Percentiles rank a stretch among this genome's conserved stretches.
Evolutionary conservation across 1,284 basidiomycete species (phyloP).

Genomic region (Inonotus hispidus): DNA sequence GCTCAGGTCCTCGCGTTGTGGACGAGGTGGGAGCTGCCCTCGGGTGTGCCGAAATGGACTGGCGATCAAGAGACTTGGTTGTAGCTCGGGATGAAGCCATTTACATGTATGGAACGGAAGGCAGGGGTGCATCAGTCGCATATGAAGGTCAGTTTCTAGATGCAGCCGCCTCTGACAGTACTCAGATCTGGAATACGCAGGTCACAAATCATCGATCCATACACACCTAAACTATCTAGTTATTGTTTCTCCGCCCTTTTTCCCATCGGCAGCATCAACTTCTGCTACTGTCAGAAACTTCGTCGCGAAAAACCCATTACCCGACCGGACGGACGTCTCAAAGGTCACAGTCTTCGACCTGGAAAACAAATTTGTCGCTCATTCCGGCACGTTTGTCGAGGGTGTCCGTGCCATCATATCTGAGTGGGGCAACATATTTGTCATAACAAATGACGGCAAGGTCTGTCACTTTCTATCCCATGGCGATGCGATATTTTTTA

Average conservation of each 20-base stretch:
- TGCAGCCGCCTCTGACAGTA: too few relatives aligned
- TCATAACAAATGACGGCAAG: conserved; percentile 72
- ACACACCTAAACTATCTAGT: conserved; percentile 79
- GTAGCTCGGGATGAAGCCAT: conserved; percentile 92
- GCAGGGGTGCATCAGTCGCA: conserved; percentile 82
- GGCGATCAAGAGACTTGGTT: conserved; percentile 67
- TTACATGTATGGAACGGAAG: conserved; percentile 81
- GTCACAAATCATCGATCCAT: conserved; percentile 65
- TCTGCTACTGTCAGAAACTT: conserved; percentile 76
- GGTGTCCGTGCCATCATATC: conserved; percentile 79
- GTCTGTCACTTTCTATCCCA: conserved; percentile 35
- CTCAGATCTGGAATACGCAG: conserved; percentile 29
- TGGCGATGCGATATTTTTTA: neutral
- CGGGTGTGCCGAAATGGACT: conserved; percentile 81
- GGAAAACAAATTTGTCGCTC: conserved; percentile 89
- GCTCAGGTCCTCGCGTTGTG: conserved; percentile 60
- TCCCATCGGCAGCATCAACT: conserved; percentile 57
- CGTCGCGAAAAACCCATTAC: conserved; percentile 44
- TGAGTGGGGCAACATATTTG: conserved; percentile 73
- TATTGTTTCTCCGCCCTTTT: conserved; percentile 83
- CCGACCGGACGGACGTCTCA: conserved; percentile 61
- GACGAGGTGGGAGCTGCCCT: conserved; percentile 85
- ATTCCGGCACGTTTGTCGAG: conserved; percentile 71
- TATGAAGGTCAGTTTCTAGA: conserved; percentile 69
- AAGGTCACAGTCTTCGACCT: conserved; percentile 90